A percentile compares a stretch with the other conserved stretches of the same genome.
Evolutionary conservation across 805 yeast genomes (phyloP).

Genomic region (Suhomyces faveliae): DNA sequence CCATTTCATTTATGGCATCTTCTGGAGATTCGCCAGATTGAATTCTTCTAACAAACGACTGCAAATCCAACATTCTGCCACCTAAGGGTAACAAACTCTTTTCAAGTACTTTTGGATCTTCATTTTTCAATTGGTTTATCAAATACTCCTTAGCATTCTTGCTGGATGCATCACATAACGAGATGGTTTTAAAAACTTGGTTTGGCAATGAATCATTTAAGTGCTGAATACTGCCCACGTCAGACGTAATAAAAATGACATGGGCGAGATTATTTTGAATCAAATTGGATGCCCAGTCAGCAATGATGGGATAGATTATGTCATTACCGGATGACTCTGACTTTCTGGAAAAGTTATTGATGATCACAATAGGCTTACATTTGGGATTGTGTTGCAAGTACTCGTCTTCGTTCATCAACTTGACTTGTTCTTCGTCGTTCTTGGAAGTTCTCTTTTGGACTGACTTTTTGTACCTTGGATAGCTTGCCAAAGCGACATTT

Average conservation of each 20-base stretch:
- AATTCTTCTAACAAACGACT: slow-evolving; percentile 83
- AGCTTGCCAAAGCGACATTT: slow-evolving; percentile 46
- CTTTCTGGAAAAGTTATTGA: slow-evolving; percentile 66
- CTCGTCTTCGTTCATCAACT: slow-evolving; percentile 68
- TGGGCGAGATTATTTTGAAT: slow-evolving; percentile 81
- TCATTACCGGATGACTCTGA: slow-evolving; percentile 49
- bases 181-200: slow-evolving; percentile 74
- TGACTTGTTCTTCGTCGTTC: slow-evolving; percentile 24
- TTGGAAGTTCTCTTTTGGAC: slow-evolving; percentile 19
- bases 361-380: slow-evolving; percentile 79
- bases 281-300: slow-evolving; percentile 86
- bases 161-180: slow-evolving; percentile 78
- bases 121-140: slow-evolving; percentile 46
- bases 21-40: slow-evolving; percentile 82
- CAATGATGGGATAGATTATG: slow-evolving; percentile 67
- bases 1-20: slow-evolving; percentile 76
- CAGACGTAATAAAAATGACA: slow-evolving; percentile 84
- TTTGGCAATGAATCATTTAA: slow-evolving; percentile 77
- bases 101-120: slow-evolving; percentile 44
- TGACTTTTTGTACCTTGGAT: slow-evolving; percentile 25
- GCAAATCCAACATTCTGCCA: slow-evolving; percentile 92
- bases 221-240: slow-evolving; percentile 69
- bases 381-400: slow-evolving; percentile 83
- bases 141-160: slow-evolving; percentile 72
- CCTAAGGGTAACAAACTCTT: slow-evolving; percentile 74